Conservation (phyloP, 257 asterid genomes). For the Agastache rugosa region DNA sequence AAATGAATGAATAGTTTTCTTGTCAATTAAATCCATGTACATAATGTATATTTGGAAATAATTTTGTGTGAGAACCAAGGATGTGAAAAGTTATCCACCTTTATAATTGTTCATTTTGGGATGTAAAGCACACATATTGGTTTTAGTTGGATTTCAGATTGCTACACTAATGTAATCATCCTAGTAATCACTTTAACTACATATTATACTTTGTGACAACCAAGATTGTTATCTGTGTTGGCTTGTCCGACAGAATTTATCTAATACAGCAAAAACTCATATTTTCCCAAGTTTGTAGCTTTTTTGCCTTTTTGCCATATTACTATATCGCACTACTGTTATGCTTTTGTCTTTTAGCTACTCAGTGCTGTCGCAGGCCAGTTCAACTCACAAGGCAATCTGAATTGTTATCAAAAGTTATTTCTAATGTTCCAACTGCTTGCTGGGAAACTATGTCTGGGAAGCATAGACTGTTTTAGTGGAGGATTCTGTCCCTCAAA, state of each 20-base stretch:
- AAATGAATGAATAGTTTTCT: neutral
- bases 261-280: neutral
- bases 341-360: slow-evolving; percentile 7
- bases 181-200: neutral
- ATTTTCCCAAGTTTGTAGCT: neutral
- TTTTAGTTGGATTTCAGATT: neutral
- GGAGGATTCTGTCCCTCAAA: neutral
- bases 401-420: neutral
- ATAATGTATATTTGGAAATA: neutral
- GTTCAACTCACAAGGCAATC: neutral
- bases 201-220: neutral
- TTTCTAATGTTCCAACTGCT: neutral
- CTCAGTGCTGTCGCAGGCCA: neutral
- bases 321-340: neutral
- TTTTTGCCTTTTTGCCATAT: neutral
- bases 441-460: neutral
- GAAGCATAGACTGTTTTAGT: neutral
- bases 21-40: neutral
- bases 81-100: neutral
- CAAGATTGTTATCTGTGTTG: neutral
- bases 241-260: neutral
- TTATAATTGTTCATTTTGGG: neutral
- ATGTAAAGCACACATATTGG: neutral
- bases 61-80: neutral
- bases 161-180: neutral